Percentiles rank a stretch among this genome's conserved stretches.
phyloP scores from a whole-genome alignment of 345 rosid species.

The Pistacia vera region DNA sequence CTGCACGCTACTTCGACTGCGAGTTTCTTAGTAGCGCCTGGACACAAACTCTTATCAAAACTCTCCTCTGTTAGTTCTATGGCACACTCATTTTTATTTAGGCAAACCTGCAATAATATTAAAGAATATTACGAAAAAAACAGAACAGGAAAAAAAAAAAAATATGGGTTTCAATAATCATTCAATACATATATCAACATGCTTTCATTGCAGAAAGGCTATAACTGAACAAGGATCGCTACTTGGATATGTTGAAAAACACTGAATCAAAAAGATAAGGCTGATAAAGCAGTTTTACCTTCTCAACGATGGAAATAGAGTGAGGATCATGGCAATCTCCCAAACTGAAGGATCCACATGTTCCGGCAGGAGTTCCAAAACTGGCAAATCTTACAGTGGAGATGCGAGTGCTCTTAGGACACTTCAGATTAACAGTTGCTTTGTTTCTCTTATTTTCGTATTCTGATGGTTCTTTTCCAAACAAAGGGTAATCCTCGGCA shows the following conservation, averaged over 20 bases:
- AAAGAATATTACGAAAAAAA: not conserved
- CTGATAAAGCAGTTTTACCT: slow-evolving; percentile 31
- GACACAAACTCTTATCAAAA: slow-evolving; percentile 39
- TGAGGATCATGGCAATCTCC: slow-evolving; percentile 66
- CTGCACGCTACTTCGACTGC: slow-evolving; percentile 54
- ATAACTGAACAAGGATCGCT: no score
- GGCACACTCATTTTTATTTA: slow-evolving; percentile 44
- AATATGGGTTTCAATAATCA: no score
- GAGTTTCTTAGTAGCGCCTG: slow-evolving; percentile 36
- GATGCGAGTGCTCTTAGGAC: slow-evolving; percentile 40
- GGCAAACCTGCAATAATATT: slow-evolving; percentile 43
- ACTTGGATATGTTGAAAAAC: no score
- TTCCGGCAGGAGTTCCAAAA: slow-evolving; percentile 63
- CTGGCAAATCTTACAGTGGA: slow-evolving; percentile 57
- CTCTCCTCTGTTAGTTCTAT: slow-evolving; percentile 41
- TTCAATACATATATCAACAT: no score
- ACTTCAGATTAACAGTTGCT: slow-evolving; percentile 41
- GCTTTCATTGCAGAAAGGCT: not conserved
- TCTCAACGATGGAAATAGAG: slow-evolving; percentile 42
- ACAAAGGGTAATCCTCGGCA: slow-evolving; percentile 46
- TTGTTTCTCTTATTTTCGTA: slow-evolving; percentile 14
- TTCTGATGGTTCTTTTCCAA: slow-evolving; percentile 19
- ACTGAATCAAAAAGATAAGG: not conserved
- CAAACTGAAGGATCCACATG: slow-evolving; percentile 46
- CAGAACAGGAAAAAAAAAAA: not conserved